A percentile compares a stretch with the other conserved stretches of the same genome.
phyloP scores from a whole-genome alignment of 371 early-diverging fungal species.

The Lichtheimia corymbifera region DNA sequence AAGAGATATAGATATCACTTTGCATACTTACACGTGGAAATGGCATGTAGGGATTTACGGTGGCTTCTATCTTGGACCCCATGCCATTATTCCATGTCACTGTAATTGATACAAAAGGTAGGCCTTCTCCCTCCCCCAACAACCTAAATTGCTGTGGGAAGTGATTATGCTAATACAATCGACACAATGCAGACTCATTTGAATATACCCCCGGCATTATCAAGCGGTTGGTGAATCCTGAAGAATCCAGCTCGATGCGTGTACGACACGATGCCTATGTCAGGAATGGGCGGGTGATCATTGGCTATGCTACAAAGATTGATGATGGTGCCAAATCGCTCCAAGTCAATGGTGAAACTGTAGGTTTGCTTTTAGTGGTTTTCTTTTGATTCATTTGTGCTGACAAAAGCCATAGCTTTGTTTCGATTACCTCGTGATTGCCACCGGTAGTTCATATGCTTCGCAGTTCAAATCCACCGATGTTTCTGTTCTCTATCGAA shows the following conservation, averaged over 20 bases:
- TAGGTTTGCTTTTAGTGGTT: constrained; percentile 8
- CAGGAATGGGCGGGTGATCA: constrained; percentile 43
- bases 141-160: not conserved
- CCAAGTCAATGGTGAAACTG: constrained; percentile 30
- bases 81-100: constrained; percentile 50
- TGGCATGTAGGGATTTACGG: constrained; percentile 39
- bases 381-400: no score
- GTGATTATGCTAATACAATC: no score
- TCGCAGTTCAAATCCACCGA: constrained; percentile 51
- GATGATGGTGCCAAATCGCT: constrained; percentile 28
- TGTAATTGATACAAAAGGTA: constrained; percentile 51
- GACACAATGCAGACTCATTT: constrained; percentile 26
- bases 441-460: constrained; percentile 67
- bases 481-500: constrained; percentile 38
- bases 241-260: constrained; percentile 28
- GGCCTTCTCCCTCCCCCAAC: not conserved
- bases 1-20: no score
- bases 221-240: constrained; percentile 29
- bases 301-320: constrained; percentile 42
- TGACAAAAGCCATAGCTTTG: constrained; percentile 3
- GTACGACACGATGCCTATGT: constrained; percentile 43
- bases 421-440: constrained; percentile 68
- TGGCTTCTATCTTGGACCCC: constrained; percentile 45
- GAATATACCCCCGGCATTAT: constrained; percentile 49
- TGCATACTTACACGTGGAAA: not conserved